phyloP scores from a whole-genome alignment of 306 rosid genomes.

The Trifolium dubium region DNA sequence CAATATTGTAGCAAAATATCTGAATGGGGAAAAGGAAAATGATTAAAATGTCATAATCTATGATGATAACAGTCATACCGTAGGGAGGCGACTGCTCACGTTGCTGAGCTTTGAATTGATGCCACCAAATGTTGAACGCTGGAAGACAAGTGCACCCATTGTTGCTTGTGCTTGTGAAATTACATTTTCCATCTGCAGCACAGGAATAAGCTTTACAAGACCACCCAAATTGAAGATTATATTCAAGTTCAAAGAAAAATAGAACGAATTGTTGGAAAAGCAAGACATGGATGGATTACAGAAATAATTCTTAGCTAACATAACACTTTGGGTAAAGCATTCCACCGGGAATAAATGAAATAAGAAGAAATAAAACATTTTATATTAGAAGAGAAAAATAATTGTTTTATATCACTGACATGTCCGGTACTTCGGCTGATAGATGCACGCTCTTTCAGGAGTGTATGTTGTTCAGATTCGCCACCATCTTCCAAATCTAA shows the following conservation, averaged over 20 bases:
- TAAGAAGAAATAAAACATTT: conserved; percentile 16
- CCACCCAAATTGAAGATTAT: conserved; percentile 7
- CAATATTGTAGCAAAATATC: neutral
- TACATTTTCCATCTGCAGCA: conserved; percentile 77
- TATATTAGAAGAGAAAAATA: conserved; percentile 18
- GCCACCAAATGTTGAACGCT: conserved; percentile 94
- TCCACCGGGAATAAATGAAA: neutral
- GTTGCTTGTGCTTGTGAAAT: conserved; percentile 99
- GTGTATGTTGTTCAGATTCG: conserved; percentile 69
- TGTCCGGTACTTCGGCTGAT: conserved; percentile 93
- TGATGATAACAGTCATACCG: conserved; percentile 57
- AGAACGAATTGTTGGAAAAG: neutral
- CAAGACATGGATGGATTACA: neutral
- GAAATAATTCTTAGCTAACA: neutral
- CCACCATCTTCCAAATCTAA: conserved; percentile 85
- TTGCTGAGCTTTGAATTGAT: conserved; percentile 94
- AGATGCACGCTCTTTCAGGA: conserved; percentile 80
- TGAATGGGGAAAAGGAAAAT: conserved; percentile 18
- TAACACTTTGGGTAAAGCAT: neutral
- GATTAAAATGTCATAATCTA: conserved; percentile 18
- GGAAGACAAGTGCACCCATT: conserved; percentile 82
- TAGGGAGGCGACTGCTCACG: conserved; percentile 90
- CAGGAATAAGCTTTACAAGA: neutral
- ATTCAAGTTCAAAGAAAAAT: conserved; percentile 1
- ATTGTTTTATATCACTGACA: conserved; percentile 51